Base-by-base conservation (phyloP, 2,329 filamentous ascomycete genomes). In the Trichoderma sp. region DNA sequence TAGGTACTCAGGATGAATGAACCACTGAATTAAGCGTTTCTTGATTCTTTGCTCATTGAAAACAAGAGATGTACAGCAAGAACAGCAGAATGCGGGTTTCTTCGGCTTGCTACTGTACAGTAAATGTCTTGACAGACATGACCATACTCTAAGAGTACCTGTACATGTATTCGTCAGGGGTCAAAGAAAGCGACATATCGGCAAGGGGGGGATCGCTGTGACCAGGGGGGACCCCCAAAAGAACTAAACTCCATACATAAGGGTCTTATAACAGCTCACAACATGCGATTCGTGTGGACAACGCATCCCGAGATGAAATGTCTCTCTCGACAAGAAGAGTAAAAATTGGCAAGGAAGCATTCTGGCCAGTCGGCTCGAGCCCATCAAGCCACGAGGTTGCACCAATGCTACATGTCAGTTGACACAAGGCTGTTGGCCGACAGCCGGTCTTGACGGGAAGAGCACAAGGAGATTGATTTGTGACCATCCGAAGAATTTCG, bases 401-500 rank as follows among this genome's bases (percentile, higher is more conserved):
- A 69, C 66, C 26, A 14, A 51, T 57, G 28, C 51, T 61, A 69
- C 66, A 61, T 21, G 56, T 51, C 66, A 47, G 28, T 15, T 36
- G 15, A 28, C 39, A 36, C 18, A 28, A 15, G 11, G 14, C 24
- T n/a, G 36, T 43, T 39, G 24, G 64, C 7, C 64, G 21, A 30
- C 9, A 32, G 18, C 51, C 24, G 57, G 57, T 6, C 1, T 60
- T 2, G 3, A 58, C 15, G 28, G 56, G 56, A 24, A 26, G 15
- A 28, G 8, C 18, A 9, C 2, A 58, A n/a, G 28, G 24, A 39
- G 30, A 28, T 53, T 60, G 6, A 36, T 26, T 28, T 62, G 24
- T 62, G 57, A 70, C 28, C 57, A 70, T 70, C 66, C 66, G 21
- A 70, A 62, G 66, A 15, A 53, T 62, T 69, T 60, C 43, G 66